A percentile compares a stretch with the other conserved stretches of the same genome.
Conservation (phyloP, 2,329 filamentous ascomycete species). For the Dendrostoma leiphaemia region DNA sequence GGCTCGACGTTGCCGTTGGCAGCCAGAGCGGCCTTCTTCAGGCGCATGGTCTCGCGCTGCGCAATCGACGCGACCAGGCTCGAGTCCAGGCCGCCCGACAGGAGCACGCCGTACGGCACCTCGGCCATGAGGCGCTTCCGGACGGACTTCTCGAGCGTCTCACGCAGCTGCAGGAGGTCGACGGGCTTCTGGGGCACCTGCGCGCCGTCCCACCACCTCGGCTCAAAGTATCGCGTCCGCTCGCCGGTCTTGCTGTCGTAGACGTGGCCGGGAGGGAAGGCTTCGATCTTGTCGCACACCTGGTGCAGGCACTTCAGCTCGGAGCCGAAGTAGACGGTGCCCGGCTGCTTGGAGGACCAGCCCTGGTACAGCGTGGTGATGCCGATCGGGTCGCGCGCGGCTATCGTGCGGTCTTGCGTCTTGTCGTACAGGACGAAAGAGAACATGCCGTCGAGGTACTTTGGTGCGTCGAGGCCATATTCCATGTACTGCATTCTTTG, state of each 20-base stretch:
- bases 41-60: constrained; percentile 81
- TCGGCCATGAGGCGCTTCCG: constrained; percentile 98
- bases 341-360: constrained; percentile 78
- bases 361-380: constrained; percentile 98
- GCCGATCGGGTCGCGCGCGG: constrained; percentile 93
- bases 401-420: constrained; percentile 85
- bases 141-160: constrained; percentile 84
- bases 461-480: constrained; percentile 87
- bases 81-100: constrained; percentile 94
- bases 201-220: constrained; percentile 84
- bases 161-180: constrained; percentile 78
- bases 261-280: constrained; percentile 92
- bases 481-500: constrained; percentile 70
- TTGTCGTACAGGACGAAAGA: constrained; percentile 98
- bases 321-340: constrained; percentile 90
- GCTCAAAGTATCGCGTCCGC: constrained; percentile 85
- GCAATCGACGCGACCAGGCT: constrained; percentile 94
- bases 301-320: constrained; percentile 92
- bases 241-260: constrained; percentile 91
- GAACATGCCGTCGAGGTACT: constrained; percentile 98
- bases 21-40: constrained; percentile 63
- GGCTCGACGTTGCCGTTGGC: constrained; percentile 41
- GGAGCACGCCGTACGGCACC: constrained; percentile 92
- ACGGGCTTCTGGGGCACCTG: constrained; percentile 77
- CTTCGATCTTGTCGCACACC: constrained; percentile 91